Conservation (phyloP, 169 alveolate species). For the Perkinsus olseni region DNA sequence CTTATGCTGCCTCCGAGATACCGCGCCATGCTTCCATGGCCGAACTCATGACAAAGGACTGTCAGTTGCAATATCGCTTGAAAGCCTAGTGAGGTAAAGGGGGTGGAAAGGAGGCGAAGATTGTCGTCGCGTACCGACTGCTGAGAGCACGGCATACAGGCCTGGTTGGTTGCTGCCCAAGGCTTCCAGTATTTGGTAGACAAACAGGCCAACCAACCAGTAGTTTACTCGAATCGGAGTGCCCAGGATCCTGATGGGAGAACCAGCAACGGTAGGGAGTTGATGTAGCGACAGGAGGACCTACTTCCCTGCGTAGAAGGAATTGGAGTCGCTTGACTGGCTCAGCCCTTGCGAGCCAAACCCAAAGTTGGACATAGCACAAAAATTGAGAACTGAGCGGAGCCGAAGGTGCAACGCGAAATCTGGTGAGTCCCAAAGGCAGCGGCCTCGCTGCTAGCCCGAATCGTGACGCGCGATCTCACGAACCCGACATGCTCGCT, state of each 20-base stretch:
- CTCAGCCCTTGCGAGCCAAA: neutral
- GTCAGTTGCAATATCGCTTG: neutral
- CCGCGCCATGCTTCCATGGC: slow-evolving; percentile 11
- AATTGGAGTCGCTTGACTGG: neutral
- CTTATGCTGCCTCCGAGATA: neutral
- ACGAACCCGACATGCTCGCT: too few relatives aligned
- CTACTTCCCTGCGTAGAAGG: neutral
- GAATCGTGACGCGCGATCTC: too few relatives aligned
- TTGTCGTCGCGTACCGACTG: neutral
- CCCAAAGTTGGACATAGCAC: neutral
- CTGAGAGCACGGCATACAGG: neutral
- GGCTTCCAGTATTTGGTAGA: neutral
- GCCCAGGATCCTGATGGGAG: neutral
- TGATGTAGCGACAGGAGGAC: neutral
- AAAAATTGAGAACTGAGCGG: neutral
- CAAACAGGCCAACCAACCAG: neutral
- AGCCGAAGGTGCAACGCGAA: neutral
- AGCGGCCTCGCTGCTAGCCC: too few relatives aligned
- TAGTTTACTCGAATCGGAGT: slow-evolving; percentile 10
- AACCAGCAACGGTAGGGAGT: neutral
- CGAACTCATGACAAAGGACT: slow-evolving; percentile 14
- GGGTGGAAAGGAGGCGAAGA: neutral
- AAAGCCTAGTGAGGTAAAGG: neutral
- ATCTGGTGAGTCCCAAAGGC: too few relatives aligned
- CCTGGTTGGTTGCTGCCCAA: neutral